A percentile compares a stretch with the other conserved stretches of the same genome.
These are phyloP conservation scores for Papilionanthe hybrid DNA, from an alignment of 116 monocot species.

Conservation along the genomic window DNA sequence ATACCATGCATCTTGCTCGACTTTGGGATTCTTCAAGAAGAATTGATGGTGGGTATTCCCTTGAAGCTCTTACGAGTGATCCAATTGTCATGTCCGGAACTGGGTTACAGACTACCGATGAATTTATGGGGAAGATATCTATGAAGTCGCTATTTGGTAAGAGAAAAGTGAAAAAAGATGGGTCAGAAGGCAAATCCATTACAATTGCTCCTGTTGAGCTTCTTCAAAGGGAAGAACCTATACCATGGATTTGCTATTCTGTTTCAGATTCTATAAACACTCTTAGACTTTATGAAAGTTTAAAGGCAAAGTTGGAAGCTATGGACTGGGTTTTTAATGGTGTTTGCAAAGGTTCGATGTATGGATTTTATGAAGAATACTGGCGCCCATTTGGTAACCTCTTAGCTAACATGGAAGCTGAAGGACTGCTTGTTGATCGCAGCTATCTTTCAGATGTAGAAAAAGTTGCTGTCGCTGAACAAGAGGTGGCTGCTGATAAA, in stretches of 20 bases:
- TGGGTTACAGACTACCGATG: constrained; percentile 13
- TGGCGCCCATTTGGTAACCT: constrained; percentile 88
- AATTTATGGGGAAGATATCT: constrained; percentile 73
- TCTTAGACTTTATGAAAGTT: constrained; percentile 54
- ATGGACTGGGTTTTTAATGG: constrained; percentile 53
- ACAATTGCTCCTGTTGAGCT: constrained; percentile 65
- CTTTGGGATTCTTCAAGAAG: constrained; percentile 89
- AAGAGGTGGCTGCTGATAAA: constrained; percentile 58
- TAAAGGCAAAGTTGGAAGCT: constrained; percentile 53
- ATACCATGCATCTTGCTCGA: constrained; percentile 98
- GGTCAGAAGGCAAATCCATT: constrained; percentile 62
- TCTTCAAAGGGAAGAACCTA: constrained; percentile 74
- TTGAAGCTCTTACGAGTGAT: constrained; percentile 84
- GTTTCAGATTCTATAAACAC: constrained; percentile 83
- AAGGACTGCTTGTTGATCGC: constrained; percentile 86
- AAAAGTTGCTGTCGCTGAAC: constrained; percentile 67
- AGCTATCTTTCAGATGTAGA: constrained; percentile 67
- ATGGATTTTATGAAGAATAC: constrained; percentile 82
- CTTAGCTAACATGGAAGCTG: constrained; percentile 83
- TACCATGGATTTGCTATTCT: constrained; percentile 88
- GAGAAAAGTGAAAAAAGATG: constrained; percentile 87
- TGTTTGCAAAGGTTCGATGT: constrained; percentile 53
- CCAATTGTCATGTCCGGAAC: constrained; percentile 31
- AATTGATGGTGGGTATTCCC: constrained; percentile 87
- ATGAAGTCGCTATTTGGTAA: constrained; percentile 90